Percentiles rank a stretch among this genome's conserved stretches.
These are phyloP conservation scores for Zalerion maritima DNA, from an alignment of 495 filamentous ascomycete genomes.

Conservation along the genomic window DNA sequence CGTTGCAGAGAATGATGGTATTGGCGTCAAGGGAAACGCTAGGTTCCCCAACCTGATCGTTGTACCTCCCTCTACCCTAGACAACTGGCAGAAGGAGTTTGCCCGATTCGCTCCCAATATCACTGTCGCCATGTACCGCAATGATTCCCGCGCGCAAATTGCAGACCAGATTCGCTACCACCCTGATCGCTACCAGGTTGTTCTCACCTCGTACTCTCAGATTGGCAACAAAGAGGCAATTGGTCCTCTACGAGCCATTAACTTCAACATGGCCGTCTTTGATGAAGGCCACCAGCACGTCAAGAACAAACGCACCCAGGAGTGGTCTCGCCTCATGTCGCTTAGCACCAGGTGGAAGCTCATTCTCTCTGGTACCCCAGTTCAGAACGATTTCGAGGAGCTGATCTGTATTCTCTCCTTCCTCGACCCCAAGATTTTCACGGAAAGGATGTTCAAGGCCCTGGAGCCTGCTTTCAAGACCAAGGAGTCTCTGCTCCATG, in stretches of 20 bases:
- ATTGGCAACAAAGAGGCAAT: slow-evolving; percentile 26
- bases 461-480: slow-evolving; percentile 74
- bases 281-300: slow-evolving; percentile 90
- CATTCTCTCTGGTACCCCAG: slow-evolving; percentile 80
- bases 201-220: slow-evolving; percentile 73
- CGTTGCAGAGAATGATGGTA: slow-evolving; percentile 40
- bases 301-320: slow-evolving; percentile 68
- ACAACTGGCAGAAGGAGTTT: slow-evolving; percentile 92
- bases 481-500: slow-evolving; percentile 68
- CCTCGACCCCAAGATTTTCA: slow-evolving; percentile 75
- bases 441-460: slow-evolving; percentile 50
- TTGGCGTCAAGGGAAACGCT: slow-evolving; percentile 26
- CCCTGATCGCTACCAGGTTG: slow-evolving; percentile 55
- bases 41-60: slow-evolving; percentile 74
- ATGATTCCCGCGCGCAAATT: slow-evolving; percentile 42
- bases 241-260: slow-evolving; percentile 18
- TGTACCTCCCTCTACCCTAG: slow-evolving; percentile 81
- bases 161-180: slow-evolving; percentile 49
- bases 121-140: slow-evolving; percentile 62
- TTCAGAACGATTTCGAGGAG: slow-evolving; percentile 94
- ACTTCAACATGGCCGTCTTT: slow-evolving; percentile 58
- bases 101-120: slow-evolving; percentile 67
- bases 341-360: slow-evolving; percentile 67
- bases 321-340: slow-evolving; percentile 66
- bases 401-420: slow-evolving; percentile 78